phyloP scores from a whole-genome alignment of 2,329 filamentous ascomycete genomes.

The Macrophomina pseudophaseolina region DNA sequence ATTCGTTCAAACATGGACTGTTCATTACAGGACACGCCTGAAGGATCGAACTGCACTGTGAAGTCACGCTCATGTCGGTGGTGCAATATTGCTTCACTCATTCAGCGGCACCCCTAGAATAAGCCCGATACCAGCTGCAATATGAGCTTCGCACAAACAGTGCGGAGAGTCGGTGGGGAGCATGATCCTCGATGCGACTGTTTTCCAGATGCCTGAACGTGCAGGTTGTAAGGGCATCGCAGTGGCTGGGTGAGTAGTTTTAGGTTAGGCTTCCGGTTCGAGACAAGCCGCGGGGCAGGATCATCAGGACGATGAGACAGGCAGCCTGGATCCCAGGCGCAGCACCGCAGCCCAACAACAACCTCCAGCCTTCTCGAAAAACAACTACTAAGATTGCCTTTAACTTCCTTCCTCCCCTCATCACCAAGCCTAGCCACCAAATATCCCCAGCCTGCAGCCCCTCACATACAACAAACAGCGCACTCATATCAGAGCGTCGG shows the following conservation, averaged over 20 bases:
- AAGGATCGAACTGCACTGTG: too few relatives aligned
- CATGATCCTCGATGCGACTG: background rate
- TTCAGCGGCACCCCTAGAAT: too few relatives aligned
- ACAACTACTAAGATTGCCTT: constrained; percentile 9
- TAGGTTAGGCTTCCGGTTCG: constrained; percentile 18
- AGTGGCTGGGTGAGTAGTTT: constrained; percentile 10
- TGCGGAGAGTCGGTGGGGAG: background rate
- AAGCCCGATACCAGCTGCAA: background rate
- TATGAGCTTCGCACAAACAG: background rate
- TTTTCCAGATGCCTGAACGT: constrained; percentile 1
- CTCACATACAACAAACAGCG: background rate
- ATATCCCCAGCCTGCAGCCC: constrained; percentile 1
- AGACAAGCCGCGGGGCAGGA: constrained; percentile 18
- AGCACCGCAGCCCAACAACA: constrained; percentile 20
- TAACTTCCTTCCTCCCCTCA: constrained; percentile 1
- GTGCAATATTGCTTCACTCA: too few relatives aligned
- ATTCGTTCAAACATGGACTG: too few relatives aligned
- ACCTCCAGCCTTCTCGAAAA: constrained; percentile 21
- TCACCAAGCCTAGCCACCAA: background rate
- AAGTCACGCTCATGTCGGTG: too few relatives aligned
- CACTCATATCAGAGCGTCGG: background rate
- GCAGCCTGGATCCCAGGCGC: constrained; percentile 2
- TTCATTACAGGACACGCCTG: too few relatives aligned
- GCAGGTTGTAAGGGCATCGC: background rate
- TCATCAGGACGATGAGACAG: constrained; percentile 15